Conservation (phyloP, 2,329 filamentous ascomycete species). For the Cryphonectria nitschkei region DNA sequence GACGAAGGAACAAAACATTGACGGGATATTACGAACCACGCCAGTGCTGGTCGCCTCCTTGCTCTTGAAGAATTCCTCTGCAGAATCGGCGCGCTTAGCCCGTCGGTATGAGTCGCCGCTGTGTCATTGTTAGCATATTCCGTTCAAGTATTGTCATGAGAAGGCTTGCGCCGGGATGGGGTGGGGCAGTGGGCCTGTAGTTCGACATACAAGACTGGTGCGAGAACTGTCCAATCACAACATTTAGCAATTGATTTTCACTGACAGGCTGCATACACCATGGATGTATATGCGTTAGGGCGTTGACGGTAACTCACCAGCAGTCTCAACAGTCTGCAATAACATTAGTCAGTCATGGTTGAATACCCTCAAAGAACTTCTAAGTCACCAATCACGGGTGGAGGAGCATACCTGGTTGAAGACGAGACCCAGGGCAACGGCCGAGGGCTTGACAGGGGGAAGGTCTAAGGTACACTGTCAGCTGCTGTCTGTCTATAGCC, state of each 20-base stretch:
- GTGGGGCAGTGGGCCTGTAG: background rate
- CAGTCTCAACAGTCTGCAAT: slow-evolving; percentile 23
- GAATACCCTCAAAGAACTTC: too few relatives aligned
- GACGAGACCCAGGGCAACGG: slow-evolving; percentile 91
- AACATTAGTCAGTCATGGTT: background rate
- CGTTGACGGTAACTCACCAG: background rate
- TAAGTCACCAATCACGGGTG: background rate
- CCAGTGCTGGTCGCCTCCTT: slow-evolving; percentile 90
- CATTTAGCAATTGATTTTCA: background rate
- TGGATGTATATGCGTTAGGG: background rate
- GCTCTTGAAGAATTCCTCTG: slow-evolving; percentile 94
- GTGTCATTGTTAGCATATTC: background rate
- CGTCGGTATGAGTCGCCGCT: slow-evolving; percentile 87
- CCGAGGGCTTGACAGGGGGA: slow-evolving; percentile 90
- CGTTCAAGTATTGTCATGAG: too few relatives aligned
- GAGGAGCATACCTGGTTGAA: slow-evolving; percentile 76
- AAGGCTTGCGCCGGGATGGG: background rate
- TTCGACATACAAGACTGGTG: slow-evolving; percentile 13
- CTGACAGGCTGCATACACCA: background rate
- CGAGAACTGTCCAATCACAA: slow-evolving; percentile 26
- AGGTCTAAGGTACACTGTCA: slow-evolving; percentile 49
- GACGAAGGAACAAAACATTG: background rate
- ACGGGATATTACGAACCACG: slow-evolving; percentile 65
- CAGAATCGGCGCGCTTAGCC: slow-evolving; percentile 87
- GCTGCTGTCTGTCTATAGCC: slow-evolving; percentile 12